phyloP scores from a whole-genome alignment of 2,329 filamentous ascomycete genomes.

The Fusarium floridanum region DNA sequence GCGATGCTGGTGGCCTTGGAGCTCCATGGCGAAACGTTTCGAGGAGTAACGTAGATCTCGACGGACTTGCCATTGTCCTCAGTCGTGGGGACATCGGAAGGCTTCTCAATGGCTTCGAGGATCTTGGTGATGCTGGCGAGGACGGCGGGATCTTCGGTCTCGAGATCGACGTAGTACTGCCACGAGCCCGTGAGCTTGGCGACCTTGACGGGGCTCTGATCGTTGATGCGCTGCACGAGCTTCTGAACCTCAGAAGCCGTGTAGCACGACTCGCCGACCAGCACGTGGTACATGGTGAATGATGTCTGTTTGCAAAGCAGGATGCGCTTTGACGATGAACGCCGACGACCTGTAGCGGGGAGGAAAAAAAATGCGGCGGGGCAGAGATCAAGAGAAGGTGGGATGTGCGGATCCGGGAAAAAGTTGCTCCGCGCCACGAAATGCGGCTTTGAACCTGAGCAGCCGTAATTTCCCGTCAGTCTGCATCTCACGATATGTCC shows the following conservation, averaged over 20 bases:
- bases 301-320: constrained; percentile 43
- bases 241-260: constrained; percentile 59
- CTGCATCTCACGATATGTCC: neutral
- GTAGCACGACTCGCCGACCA: constrained; percentile 64
- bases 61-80: constrained; percentile 59
- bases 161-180: constrained; percentile 77
- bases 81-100: constrained; percentile 44
- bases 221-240: constrained; percentile 60
- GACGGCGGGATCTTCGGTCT: constrained; percentile 50
- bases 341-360: constrained; percentile 32
- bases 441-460: neutral
- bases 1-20: constrained; percentile 96
- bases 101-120: constrained; percentile 56
- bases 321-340: constrained; percentile 43
- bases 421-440: constrained; percentile 35
- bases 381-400: constrained; percentile 27
- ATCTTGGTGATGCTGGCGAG: constrained; percentile 63
- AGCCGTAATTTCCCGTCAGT: neutral
- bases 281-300: constrained; percentile 52
- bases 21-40: constrained; percentile 96
- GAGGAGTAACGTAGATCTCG: constrained; percentile 81
- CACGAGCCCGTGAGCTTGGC: constrained; percentile 65
- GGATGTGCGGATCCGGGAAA: constrained; percentile 33
- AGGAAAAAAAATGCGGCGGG: constrained; percentile 42
- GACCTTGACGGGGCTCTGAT: constrained; percentile 59